phyloP scores from a whole-genome alignment of 1,284 basidiomycete genomes.

The Fomitopsis pinicola region DNA sequence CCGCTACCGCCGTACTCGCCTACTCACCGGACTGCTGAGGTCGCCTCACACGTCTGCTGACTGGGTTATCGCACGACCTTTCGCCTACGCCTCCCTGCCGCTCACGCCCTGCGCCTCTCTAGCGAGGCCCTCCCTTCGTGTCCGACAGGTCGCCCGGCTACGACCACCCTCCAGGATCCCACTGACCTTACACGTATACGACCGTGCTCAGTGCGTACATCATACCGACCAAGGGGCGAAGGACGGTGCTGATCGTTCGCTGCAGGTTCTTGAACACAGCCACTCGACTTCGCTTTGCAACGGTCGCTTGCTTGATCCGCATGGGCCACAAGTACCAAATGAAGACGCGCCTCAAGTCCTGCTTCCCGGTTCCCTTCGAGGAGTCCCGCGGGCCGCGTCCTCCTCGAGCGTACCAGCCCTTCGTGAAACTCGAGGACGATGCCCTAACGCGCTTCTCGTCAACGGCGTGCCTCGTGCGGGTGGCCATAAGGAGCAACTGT shows the following conservation, averaged over 20 bases:
- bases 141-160: no score
- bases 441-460: slow-evolving; percentile 39
- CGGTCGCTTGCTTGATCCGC: slow-evolving; percentile 1
- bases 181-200: no score
- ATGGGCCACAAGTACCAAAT: slow-evolving; percentile 5
- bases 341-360: not conserved
- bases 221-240: not conserved
- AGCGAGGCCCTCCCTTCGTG: no score
- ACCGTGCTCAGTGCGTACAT: not conserved
- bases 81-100: no score
- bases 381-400: no score
- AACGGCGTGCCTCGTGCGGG: not conserved
- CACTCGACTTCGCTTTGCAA: not conserved
- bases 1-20: no score
- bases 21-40: no score
- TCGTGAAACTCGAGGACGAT: not conserved
- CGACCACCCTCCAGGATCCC: no score
- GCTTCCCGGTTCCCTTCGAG: not conserved
- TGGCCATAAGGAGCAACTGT: not conserved
- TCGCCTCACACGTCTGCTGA: no score
- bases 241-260: not conserved
- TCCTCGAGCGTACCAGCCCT: not conserved
- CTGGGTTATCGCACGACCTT: no score
- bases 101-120: no score
- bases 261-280: not conserved